Base-by-base conservation (phyloP, 2,329 filamentous ascomycete genomes). In the Bipolaris bicolor region DNA sequence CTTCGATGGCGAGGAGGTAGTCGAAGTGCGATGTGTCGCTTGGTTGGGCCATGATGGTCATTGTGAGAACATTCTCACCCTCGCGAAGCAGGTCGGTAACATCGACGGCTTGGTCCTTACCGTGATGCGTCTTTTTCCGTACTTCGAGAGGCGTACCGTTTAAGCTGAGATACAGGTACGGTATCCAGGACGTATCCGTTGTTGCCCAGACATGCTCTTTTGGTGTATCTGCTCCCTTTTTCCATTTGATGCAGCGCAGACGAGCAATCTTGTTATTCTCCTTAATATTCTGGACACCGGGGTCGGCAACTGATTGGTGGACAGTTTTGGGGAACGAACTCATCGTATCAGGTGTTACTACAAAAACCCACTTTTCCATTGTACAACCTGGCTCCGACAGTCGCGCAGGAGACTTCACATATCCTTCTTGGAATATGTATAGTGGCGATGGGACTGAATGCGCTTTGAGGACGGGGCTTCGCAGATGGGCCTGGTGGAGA, bases 51-150 rank as follows among this genome's bases (percentile, higher is more conserved):
- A 74, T 53, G 15, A 76, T 54, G 3, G 67, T 60, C 6, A 93
- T 72, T 4, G 81, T 77, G 2, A 96, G 70, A 0, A 67, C 72
- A 67, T 97, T 96, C 5, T 72, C 69, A 0, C 90, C 91, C 15
- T 76, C 64, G 7, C 68, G 71, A 5, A 96, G 63, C 18, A 84
- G 73, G 0, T 72, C 60, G 2, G 91, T 92, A 22, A 97, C 78
- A 64, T 97, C 91, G 5, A 90, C 79, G 0, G 93, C 88, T 7
- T 92, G 75, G 65, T 96, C 90, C 64, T 88, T 90, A 10, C 88
- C 88, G 68, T 93, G 84, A 60, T 95, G 88, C 1, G 85, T 74
- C 66, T 90, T 91, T 26, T 89, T 84, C 39, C 89, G 84, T 15
- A 91, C 72, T 10, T 86, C 79, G 1, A 84, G 68, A 16, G 63